Base-by-base conservation (phyloP, 352 stramenopile species). In the Phytopythium oedochilum region DNA sequence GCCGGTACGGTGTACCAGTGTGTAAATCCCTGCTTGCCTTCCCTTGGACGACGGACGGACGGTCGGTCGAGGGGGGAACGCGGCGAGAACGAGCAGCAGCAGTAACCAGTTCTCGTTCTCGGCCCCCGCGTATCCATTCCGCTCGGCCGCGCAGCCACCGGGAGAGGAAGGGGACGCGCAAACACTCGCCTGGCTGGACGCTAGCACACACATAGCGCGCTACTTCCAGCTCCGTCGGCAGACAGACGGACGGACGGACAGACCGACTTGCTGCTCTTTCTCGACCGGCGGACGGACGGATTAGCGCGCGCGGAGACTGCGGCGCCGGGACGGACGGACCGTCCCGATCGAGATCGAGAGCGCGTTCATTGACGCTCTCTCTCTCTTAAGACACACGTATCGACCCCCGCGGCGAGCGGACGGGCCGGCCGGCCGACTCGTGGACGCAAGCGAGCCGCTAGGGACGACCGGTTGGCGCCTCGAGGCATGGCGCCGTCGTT, bases 401-500 rank as follows among this genome's bases (percentile, higher is more conserved):
- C n/a, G 34, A 39, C 34, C n/a, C n/a, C n/a, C n/a, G n/a, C n/a
- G n/a, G n/a, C n/a, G 45, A 38, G 35, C 26, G 29, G 23, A 42
- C 4, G 42, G 23, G 28, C 28, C 7, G 29, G 22, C 31, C 29
- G n/a, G 3, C 45, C 45, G 45, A 38, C 45, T 52, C 47, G 52
- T 18, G 39, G 52, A 48, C 36, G 44, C 52, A 44, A 49, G 59
- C 61, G 63, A 57, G 46, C 31, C 32, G 63, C 32, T 6, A 18
- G 9, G 4, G 11, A 5, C 42, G 23, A 9, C 11, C 32, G 15
- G 5, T 15, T 6, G 7, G 5, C 38, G 3, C 42, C n/a, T n/a
- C n/a, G 42, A 48, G 22, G 2, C 28, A 86, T 86, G 75, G 60
- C 75, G 63, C 72, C 75, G 55, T 83, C 75, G 55, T 86, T 86